Conservation (phyloP, 2,329 filamentous ascomycete species). For the Seiridium unicorne region DNA sequence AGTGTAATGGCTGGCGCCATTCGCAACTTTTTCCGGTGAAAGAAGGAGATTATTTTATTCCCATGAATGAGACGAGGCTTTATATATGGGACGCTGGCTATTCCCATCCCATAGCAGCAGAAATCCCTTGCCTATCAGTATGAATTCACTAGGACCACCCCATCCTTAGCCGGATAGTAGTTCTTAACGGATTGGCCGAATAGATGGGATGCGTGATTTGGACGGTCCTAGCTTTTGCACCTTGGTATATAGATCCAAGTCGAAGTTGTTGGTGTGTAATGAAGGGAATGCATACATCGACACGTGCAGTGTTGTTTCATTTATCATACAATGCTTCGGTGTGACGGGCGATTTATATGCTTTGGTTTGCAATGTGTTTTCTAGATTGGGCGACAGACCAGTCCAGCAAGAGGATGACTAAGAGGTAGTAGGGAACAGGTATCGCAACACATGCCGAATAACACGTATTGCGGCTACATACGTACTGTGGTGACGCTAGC, state of each 20-base stretch:
- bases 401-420: no score
- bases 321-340: no score
- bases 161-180: neutral
- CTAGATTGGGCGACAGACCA: no score
- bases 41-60: neutral
- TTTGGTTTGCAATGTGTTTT: no score
- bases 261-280: neutral
- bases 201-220: neutral
- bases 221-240: neutral
- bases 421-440: no score
- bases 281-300: no score
- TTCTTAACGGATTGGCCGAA: neutral
- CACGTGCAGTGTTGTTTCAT: no score
- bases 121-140: neutral
- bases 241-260: neutral
- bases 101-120: no score
- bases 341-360: no score
- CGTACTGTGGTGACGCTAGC: neutral
- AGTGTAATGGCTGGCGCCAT: conserved; percentile 38
- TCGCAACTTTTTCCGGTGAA: conserved; percentile 43
- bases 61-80: neutral
- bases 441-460: no score
- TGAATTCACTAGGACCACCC: neutral
- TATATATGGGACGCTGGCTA: neutral
- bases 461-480: neutral